A percentile compares a stretch with the other conserved stretches of the same genome.
phyloP scores from a whole-genome alignment of 495 filamentous ascomycete species.

The Tetracladium marchalianum region DNA sequence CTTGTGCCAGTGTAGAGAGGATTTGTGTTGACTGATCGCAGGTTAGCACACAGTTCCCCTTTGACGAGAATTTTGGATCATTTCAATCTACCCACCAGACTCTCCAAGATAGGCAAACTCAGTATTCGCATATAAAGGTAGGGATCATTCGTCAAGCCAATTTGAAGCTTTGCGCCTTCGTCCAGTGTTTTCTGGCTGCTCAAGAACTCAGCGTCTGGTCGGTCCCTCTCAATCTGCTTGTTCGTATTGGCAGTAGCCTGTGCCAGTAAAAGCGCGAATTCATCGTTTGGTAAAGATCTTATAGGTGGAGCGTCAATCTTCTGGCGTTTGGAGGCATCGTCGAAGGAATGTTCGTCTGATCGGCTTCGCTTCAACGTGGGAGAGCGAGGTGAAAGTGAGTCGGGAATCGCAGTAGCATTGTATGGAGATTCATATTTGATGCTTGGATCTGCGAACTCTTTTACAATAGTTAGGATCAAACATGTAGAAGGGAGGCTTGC shows the following conservation, averaged over 20 bases:
- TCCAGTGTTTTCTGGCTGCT: background rate
- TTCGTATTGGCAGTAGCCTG: slow-evolving; percentile 7
- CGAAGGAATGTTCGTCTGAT: slow-evolving; percentile 1
- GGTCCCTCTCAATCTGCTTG: background rate
- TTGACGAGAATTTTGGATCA: background rate
- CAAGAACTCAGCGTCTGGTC: background rate
- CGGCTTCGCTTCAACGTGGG: slow-evolving; percentile 12
- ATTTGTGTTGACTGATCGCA: slow-evolving; percentile 55
- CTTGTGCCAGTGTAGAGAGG: slow-evolving; percentile 56
- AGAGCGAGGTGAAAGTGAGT: slow-evolving; percentile 2
- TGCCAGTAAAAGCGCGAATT: slow-evolving; percentile 11
- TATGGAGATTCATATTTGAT: slow-evolving; percentile 16
- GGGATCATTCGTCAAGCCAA: slow-evolving; percentile 18
- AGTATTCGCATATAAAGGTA: slow-evolving; percentile 48
- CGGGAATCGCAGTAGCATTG: background rate
- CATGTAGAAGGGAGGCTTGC: no score
- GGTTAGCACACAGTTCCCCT: slow-evolving; percentile 2
- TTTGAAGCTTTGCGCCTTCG: background rate
- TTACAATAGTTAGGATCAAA: no score
- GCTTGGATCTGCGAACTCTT: background rate
- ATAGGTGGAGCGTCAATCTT: slow-evolving; percentile 5
- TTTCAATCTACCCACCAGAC: slow-evolving; percentile 41
- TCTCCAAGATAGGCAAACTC: slow-evolving; percentile 64
- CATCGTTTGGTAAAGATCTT: background rate
- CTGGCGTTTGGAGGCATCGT: slow-evolving; percentile 15